Base-by-base conservation (phyloP, 1,284 basidiomycete genomes). In the Serendipita sp. region DNA sequence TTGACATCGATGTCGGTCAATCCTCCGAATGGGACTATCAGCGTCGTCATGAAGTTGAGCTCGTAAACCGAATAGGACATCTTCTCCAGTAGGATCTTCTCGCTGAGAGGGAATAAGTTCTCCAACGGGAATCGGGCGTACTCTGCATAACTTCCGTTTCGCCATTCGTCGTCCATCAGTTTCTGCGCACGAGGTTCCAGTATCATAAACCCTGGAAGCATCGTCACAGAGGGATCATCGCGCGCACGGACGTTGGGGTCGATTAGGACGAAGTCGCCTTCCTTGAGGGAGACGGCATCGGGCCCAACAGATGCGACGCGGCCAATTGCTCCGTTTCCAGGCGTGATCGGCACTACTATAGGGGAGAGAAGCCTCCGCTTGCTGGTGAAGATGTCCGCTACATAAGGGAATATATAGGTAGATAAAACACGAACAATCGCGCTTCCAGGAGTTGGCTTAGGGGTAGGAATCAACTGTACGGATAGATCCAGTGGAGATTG, bases 1-100 rank as follows among this genome's bases (percentile, higher is more conserved):
- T 63, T 41, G 17, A 66, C 38, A 17, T 53, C 60, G 17, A 65
- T 50, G 8, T 55, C 64, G 12, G 35, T 34, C 44, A 66, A 43
- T 22, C 64, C 64, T 35, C 64, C 62, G 15, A 42, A 47, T 22
- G 62, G 64, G 15, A 65, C 42, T 30, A 65, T 42, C 63, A 65
- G 45, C 6, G 30, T 30, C 3, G 63, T 38, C 6, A 64, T 47
- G 12, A 41, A 63, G 67, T 34, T 29, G 3, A 61, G 26, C 12
- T 53, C 49, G 2, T 53, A n/a, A 26, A 0, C 2, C 12, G 10
- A n/a, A 29, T 53, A 53, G 15, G 15, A 13, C 49, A 53, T 13
- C 49, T 53, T 53, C 15, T 26, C 29, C 12, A 53, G 1, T 10
- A 53, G 26, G 26, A n/a, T 26, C 10, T 53, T 10, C 29, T 53